phyloP scores from a whole-genome alignment of 2,329 filamentous ascomycete species.

The Phyllosticta citrichinensis region DNA sequence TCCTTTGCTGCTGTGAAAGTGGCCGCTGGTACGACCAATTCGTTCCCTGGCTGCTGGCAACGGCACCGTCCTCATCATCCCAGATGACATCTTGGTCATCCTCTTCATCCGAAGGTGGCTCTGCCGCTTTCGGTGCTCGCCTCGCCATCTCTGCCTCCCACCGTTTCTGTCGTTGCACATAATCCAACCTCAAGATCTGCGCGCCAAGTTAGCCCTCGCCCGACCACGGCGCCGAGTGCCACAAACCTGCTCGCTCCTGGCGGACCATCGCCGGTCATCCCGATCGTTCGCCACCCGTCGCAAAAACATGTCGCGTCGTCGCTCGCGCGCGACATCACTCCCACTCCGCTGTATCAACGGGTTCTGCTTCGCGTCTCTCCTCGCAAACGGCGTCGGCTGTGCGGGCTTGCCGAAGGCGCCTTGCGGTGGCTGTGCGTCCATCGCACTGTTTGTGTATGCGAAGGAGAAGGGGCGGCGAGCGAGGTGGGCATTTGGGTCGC shows the following conservation, averaged over 20 bases:
- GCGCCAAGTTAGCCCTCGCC: background rate
- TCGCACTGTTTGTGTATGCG: background rate
- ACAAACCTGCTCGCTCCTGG: slow-evolving; percentile 37
- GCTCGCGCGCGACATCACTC: slow-evolving; percentile 49
- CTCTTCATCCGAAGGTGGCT: slow-evolving; percentile 16
- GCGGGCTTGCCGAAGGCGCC: background rate
- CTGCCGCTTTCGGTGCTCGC: slow-evolving; percentile 28
- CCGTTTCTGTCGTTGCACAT: slow-evolving; percentile 30
- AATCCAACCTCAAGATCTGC: slow-evolving; percentile 40
- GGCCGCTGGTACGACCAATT: background rate
- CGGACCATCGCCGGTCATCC: slow-evolving; percentile 37
- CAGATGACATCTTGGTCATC: slow-evolving; percentile 10
- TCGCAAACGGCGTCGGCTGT: background rate
- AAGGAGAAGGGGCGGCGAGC: background rate
- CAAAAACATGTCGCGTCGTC: slow-evolving; percentile 58
- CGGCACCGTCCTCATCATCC: background rate
- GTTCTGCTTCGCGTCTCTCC: slow-evolving; percentile 46
- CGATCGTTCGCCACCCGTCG: slow-evolving; percentile 41
- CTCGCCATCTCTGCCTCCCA: slow-evolving; percentile 37
- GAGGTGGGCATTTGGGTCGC: slow-evolving; percentile 1
- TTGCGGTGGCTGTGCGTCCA: background rate
- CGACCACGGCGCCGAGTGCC: no score
- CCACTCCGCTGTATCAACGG: slow-evolving; percentile 48
- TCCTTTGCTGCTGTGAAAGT: slow-evolving; percentile 4
- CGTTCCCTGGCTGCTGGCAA: slow-evolving; percentile 1